Evolutionary conservation across 176 grass and related monocot species (phyloP).

Genomic region (Areca catechu): DNA sequence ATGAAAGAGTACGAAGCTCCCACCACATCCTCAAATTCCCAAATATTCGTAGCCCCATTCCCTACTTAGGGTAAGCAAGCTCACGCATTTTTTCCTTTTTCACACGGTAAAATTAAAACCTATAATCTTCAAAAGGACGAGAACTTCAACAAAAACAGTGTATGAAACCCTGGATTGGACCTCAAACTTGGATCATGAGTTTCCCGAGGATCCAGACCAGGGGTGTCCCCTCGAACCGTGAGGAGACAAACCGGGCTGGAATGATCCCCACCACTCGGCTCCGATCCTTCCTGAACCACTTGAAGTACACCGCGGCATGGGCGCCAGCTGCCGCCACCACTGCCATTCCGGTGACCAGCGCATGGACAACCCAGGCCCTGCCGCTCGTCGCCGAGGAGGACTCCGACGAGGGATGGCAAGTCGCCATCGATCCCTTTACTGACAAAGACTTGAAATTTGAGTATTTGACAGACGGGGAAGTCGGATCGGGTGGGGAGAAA

Average conservation of each 20-base stretch:
- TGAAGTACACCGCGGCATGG: conserved; percentile 26
- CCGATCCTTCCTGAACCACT: conserved; percentile 39
- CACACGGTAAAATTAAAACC: too few species aligned
- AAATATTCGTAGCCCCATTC: too few species aligned
- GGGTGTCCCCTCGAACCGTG: conserved; percentile 81
- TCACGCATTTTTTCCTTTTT: too few species aligned
- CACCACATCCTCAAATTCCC: neutral
- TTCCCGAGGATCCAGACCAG: conserved; percentile 74
- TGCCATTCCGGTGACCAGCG: conserved; percentile 26
- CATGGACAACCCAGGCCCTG: conserved; percentile 42
- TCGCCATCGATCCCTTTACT: conserved; percentile 27
- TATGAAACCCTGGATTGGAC: too few species aligned
- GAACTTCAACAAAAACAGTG: too few species aligned
- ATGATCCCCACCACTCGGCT: conserved; percentile 68
- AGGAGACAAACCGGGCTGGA: conserved; percentile 78
- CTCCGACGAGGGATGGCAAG: conserved; percentile 29
- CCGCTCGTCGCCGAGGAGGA: conserved; percentile 16
- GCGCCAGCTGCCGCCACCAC: conserved; percentile 27
- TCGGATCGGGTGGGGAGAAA: neutral
- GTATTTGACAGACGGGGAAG: too few species aligned
- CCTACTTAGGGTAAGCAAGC: too few species aligned
- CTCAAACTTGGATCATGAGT: conserved; percentile 71
- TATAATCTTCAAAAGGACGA: too few species aligned
- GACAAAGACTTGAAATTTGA: too few species aligned
- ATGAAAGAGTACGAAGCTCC: neutral